Conservation (phyloP, 306 rosid species). For the Canavalia ensiformis region DNA sequence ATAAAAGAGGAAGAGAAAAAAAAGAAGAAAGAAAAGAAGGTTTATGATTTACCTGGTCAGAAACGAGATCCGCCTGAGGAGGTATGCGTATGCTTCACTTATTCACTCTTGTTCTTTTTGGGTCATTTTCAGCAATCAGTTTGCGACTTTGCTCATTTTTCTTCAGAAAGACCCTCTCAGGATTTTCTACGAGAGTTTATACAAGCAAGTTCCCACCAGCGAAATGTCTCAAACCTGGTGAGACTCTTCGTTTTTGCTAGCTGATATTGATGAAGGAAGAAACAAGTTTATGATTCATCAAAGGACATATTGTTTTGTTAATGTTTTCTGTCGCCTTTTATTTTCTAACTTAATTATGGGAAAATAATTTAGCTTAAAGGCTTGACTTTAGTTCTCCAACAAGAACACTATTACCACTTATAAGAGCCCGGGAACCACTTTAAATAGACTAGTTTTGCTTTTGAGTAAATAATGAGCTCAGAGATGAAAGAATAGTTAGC, state of each 20-base stretch:
- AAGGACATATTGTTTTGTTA: constrained; percentile 2
- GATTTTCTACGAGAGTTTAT: constrained; percentile 76
- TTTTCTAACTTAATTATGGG: not conserved
- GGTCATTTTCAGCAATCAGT: constrained; percentile 6
- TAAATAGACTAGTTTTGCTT: not conserved
- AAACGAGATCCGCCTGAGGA: constrained; percentile 88
- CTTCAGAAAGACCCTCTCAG: constrained; percentile 88
- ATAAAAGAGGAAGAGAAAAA: constrained; percentile 42
- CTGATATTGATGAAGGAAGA: not conserved
- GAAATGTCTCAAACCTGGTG: constrained; percentile 94
- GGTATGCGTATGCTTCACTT: constrained; percentile 48
- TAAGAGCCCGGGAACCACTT: constrained; percentile 2
- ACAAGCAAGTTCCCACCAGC: constrained; percentile 66
- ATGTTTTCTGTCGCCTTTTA: constrained; percentile 4
- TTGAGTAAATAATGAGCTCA: not conserved
- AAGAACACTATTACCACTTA: not conserved
- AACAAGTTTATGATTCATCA: not conserved
- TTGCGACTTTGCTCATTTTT: constrained; percentile 40
- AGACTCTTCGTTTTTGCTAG: constrained; percentile 41
- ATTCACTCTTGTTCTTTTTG: not conserved
- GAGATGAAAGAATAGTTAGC: constrained; percentile 4
- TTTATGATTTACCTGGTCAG: constrained; percentile 89
- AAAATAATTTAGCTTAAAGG: not conserved
- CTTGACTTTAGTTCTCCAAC: not conserved
- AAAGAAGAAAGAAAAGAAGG: constrained; percentile 67